These are phyloP conservation scores for Colletotrichum siamense DNA, from an alignment of 2,329 filamentous ascomycete genomes.

Conservation along the genomic window DNA sequence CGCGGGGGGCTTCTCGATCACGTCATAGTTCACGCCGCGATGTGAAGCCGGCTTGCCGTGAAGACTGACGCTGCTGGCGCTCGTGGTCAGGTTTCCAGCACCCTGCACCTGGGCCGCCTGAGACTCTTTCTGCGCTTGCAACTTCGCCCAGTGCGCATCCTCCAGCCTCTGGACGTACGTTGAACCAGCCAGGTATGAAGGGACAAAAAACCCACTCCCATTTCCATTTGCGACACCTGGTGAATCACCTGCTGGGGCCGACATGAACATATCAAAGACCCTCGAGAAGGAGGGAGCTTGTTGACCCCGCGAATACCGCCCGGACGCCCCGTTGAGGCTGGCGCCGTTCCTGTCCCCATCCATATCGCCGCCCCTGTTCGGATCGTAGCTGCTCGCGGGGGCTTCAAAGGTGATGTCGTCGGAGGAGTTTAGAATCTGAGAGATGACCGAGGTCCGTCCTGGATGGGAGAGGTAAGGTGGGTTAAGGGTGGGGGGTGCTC, in stretches of 20 bases:
- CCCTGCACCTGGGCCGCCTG: slow-evolving; percentile 46
- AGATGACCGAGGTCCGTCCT: slow-evolving; percentile 49
- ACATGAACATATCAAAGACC: slow-evolving; percentile 57
- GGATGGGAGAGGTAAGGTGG: slow-evolving; percentile 40
- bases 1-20: slow-evolving; percentile 76
- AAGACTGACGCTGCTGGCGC: slow-evolving; percentile 53
- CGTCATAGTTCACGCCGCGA: slow-evolving; percentile 81
- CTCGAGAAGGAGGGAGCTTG: slow-evolving; percentile 55
- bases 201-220: slow-evolving; percentile 71
- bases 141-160: slow-evolving; percentile 69
- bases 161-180: slow-evolving; percentile 79
- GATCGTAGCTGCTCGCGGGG: slow-evolving; percentile 27
- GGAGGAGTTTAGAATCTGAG: slow-evolving; percentile 60
- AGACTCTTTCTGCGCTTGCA: slow-evolving; percentile 54
- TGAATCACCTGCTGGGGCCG: slow-evolving; percentile 24
- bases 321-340: slow-evolving; percentile 27
- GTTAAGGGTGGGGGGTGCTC: slow-evolving; percentile 39
- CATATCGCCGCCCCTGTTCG: slow-evolving; percentile 31
- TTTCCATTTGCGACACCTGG: slow-evolving; percentile 26
- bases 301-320: slow-evolving; percentile 21
- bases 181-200: slow-evolving; percentile 82
- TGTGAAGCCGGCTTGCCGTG: slow-evolving; percentile 66
- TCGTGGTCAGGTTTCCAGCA: slow-evolving; percentile 59
- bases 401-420: slow-evolving; percentile 42
- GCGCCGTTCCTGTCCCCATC: slow-evolving; percentile 36